Evolutionary conservation across 148 eudicot genomes (phyloP).

Genomic region (Vaccinium macrocarpon): DNA sequence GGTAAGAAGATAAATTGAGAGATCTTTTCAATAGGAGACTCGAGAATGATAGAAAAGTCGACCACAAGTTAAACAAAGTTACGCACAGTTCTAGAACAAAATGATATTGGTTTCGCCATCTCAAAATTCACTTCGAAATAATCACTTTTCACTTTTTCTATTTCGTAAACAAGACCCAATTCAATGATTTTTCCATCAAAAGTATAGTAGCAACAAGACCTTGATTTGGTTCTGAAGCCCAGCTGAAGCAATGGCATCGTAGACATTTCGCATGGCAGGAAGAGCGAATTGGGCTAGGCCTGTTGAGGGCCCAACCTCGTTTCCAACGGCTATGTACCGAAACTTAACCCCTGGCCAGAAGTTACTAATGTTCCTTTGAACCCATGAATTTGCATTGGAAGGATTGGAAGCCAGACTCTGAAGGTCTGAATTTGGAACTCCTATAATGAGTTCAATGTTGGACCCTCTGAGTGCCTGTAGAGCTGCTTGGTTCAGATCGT

Average conservation of each 20-base stretch:
- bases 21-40: too few species aligned
- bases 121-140: not conserved
- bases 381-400: constrained; percentile 32
- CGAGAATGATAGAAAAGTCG: not conserved
- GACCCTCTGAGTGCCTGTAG: constrained; percentile 40
- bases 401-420: constrained; percentile 17
- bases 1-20: too few species aligned
- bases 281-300: constrained; percentile 11
- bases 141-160: not conserved
- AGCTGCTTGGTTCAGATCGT: constrained; percentile 24
- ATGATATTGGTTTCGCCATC: not conserved
- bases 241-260: constrained; percentile 19
- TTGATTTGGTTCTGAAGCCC: constrained; percentile 28
- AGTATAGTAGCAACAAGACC: not conserved
- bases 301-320: constrained; percentile 25
- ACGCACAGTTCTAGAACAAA: too few species aligned
- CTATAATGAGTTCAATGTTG: constrained; percentile 39
- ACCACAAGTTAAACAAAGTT: too few species aligned
- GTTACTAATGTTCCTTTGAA: constrained; percentile 26
- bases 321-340: constrained; percentile 43
- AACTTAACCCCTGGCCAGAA: constrained; percentile 35
- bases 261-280: constrained; percentile 20
- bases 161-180: not conserved
- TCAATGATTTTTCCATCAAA: too few species aligned
- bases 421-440: constrained; percentile 28